Base-by-base conservation (phyloP, 371 early-diverging fungal genomes). In the Mucor mucedo region DNA sequence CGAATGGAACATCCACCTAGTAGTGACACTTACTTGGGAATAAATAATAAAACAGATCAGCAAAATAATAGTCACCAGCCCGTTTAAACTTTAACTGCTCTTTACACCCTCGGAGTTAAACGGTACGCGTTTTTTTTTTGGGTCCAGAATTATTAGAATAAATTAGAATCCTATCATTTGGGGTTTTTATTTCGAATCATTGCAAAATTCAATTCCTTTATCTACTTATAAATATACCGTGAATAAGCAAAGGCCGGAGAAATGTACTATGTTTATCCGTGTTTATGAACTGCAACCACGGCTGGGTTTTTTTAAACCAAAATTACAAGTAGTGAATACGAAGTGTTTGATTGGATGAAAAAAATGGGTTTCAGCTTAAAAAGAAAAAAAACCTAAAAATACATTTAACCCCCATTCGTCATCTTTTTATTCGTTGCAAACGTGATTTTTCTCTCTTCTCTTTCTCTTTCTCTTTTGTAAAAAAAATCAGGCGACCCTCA, bases 1-100 rank as follows among this genome's bases (percentile, higher is more conserved):
- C 61, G 68, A 11, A 62, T 54, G 57, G 30, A 54, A 6, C 66
- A 70, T 45, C 66, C 66, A 16, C n/a, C 58, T 28, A 0, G 50
- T 6, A 32, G 50, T 4, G 35, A 9, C 10, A 66, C 62, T 11
- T 65, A 62, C 32, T 50, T 69, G n/a, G 71, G 71, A 1, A 48
- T 63, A 29, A 57, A 45, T 16, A 63, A 68, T 40, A 21, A 53
- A 11, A 68, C 68, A 27, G 38, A 38, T 4, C 53, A 62, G 11
- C 68, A 62, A 38, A 1, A 38, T 10, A 62, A 54, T 29, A 40
- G n/a, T 29, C 2, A 27, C 27, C 35, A 35, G 35, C 35, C 35
- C 35, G 35, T 35, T 35, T 35, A 8, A 35, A 35, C 35, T 35
- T 35, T 35, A 35, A 35, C 2, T 35, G 8, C 35, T 35, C 35